Base-by-base conservation (phyloP, 371 early-diverging fungal genomes). In the Mucor piriformis region DNA sequence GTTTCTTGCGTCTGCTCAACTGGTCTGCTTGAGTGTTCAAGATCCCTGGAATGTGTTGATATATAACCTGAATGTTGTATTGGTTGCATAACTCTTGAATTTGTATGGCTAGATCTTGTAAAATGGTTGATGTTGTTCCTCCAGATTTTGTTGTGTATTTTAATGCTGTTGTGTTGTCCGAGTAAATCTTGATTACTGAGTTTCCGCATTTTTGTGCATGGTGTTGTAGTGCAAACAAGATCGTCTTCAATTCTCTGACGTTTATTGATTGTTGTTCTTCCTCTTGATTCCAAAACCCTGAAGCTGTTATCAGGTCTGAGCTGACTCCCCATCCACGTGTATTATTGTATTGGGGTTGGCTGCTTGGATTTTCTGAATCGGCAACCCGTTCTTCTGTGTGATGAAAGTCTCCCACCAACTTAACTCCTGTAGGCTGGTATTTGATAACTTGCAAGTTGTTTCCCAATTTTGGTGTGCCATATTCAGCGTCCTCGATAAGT, bases 101-200 rank as follows among this genome's bases (percentile, higher is more conserved):
- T 23, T 49, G 2, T 1, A 57, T 15, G 18, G 57, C 49, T n/a
- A 57, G 15, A n/a, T 49, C 40, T 29, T 57, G 50, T 2, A 49
- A 34, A 13, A 24, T 8, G 8, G 11, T 10, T 53, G 53, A 53
- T 4, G 38, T 18, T 21, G 53, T 53, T 37, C 64, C 59, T 33
- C 64, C 70, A 0, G 53, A 34, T 32, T 64, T 63, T 18, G 34
- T 42, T 0, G 34, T 54, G 43, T 70, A 70, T 35, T 66, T 66
- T 8, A 70, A 21, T 1, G 61, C 66, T 27, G 70, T 70, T 20
- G 20, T 66, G 56, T 58, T 70, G 63, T 70, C 66, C 0, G 50
- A 12, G 12, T 37, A 55, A 0, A 69, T 56, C 40, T 50, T n/a
- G n/a, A 33, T 33, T 33, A 11, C 11, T 33, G 33, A 33, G 33